Evolutionary conservation across 73 alveolate species (phyloP).

Genomic region (Tetrahymena borealis): DNA sequence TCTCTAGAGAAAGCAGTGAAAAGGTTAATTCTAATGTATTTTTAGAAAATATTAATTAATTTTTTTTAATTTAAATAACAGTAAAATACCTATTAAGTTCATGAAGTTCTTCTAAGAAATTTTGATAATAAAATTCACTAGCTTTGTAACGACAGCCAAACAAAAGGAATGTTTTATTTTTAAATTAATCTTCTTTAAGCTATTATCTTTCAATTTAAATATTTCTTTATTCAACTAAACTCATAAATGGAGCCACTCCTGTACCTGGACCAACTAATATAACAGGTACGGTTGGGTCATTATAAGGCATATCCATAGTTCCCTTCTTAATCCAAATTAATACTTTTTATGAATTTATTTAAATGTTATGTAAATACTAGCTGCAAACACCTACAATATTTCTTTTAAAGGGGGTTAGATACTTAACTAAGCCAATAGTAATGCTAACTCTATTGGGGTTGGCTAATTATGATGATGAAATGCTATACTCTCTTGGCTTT

Average conservation of each 20-base stretch:
- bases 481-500: constrained; percentile 66
- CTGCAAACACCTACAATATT: constrained; percentile 67
- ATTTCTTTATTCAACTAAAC: constrained; percentile 29
- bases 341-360: not conserved
- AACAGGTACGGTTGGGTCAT: constrained; percentile 14
- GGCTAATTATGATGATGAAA: constrained; percentile 36
- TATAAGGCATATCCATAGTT: constrained; percentile 41
- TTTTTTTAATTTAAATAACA: not conserved
- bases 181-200: not conserved
- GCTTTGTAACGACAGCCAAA: constrained; percentile 62
- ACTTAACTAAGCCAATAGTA: constrained; percentile 64
- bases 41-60: not conserved
- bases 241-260: constrained; percentile 67
- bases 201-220: not conserved
- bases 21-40: constrained; percentile 37
- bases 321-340: constrained; percentile 51
- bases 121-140: constrained; percentile 56
- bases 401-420: constrained; percentile 54
- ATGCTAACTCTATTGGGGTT: constrained; percentile 20
- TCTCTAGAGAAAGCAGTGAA: constrained; percentile 64
- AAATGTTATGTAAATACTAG: constrained; percentile 35
- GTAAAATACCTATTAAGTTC: not conserved
- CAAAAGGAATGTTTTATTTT: constrained; percentile 12
- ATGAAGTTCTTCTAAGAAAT: constrained; percentile 44
- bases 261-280: constrained; percentile 72